Evolutionary conservation across 208 protist genomes (phyloP).

Genomic region (Trypanosomatidae sp.): DNA sequence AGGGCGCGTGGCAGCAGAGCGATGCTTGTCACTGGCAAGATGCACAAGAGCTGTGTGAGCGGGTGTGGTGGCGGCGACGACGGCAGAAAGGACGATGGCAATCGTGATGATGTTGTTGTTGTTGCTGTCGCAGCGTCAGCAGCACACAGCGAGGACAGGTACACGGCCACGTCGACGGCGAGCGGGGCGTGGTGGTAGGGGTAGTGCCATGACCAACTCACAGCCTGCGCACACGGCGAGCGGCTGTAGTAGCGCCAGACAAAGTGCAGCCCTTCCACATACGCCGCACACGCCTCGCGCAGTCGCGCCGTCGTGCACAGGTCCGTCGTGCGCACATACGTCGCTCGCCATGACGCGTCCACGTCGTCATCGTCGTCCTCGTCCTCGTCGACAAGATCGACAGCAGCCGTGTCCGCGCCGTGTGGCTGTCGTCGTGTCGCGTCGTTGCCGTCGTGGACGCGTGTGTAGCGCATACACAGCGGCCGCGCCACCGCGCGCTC

Average conservation of each 20-base stretch:
- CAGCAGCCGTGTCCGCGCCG: too few species aligned
- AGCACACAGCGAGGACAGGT: conserved; percentile 14
- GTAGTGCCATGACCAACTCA: conserved; percentile 78
- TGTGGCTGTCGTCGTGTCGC: too few species aligned
- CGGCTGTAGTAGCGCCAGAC: conserved; percentile 77
- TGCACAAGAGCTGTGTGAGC: conserved; percentile 64
- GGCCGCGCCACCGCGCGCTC: conserved; percentile 14
- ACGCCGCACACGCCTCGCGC: conserved; percentile 40
- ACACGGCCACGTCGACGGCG: conserved; percentile 44
- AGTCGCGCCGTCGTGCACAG: conserved; percentile 15
- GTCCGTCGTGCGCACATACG: conserved; percentile 27
- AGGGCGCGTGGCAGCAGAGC: conserved; percentile 33
- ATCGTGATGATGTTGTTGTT: conserved; percentile 8
- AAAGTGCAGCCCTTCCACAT: conserved; percentile 64
- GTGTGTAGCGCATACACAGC: too few species aligned
- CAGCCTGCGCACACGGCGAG: conserved; percentile 10
- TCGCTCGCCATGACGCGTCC: conserved; percentile 32
- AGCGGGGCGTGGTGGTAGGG: conserved; percentile 61
- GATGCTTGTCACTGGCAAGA: conserved; percentile 48
- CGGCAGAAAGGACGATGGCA: conserved; percentile 8
- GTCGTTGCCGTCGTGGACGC: too few species aligned
- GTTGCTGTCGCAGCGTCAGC: not conserved
- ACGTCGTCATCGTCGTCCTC: too few species aligned
- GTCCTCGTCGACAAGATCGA: too few species aligned
- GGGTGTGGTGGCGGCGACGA: conserved; percentile 32